phyloP scores from a whole-genome alignment of 2,329 filamentous ascomycete genomes.

The Fusarium dimerum region DNA sequence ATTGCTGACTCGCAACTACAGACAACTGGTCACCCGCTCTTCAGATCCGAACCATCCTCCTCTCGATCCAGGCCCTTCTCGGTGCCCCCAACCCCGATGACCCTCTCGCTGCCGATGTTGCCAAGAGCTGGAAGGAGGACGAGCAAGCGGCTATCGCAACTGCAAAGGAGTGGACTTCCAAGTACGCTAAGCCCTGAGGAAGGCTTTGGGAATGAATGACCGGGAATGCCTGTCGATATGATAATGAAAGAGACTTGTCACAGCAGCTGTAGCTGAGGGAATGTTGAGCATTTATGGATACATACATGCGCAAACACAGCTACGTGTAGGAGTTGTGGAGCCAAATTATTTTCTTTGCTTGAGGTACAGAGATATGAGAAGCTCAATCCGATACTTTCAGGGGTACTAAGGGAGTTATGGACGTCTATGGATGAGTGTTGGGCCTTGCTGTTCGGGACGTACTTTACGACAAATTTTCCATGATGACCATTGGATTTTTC shows the following conservation, averaged over 20 bases:
- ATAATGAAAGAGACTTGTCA: constrained; percentile 8
- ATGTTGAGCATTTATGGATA: background rate
- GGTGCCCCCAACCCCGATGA: constrained; percentile 97
- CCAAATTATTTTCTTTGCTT: background rate
- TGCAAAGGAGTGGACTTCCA: constrained; percentile 86
- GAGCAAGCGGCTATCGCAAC: constrained; percentile 90
- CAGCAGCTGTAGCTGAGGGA: constrained; percentile 10
- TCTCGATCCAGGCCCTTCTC: constrained; percentile 95
- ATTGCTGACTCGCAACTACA: constrained; percentile 40
- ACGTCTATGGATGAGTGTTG: no score
- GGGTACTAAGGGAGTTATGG: no score
- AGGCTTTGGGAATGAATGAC: constrained; percentile 33
- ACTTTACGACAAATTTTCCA: no score
- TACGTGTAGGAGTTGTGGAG: background rate
- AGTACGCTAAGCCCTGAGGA: constrained; percentile 64
- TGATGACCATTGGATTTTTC: no score
- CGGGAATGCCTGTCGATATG: constrained; percentile 2
- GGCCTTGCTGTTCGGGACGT: no score
- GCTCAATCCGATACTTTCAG: background rate
- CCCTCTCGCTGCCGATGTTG: constrained; percentile 96
- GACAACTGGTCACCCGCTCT: constrained; percentile 99
- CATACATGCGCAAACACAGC: constrained; percentile 3
- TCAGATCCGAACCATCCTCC: constrained; percentile 96
- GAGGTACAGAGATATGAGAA: constrained; percentile 2
- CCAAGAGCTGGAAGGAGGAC: constrained; percentile 97